phyloP scores from a whole-genome alignment of 148 eudicot species.

The Pharnaceum exiguum region DNA sequence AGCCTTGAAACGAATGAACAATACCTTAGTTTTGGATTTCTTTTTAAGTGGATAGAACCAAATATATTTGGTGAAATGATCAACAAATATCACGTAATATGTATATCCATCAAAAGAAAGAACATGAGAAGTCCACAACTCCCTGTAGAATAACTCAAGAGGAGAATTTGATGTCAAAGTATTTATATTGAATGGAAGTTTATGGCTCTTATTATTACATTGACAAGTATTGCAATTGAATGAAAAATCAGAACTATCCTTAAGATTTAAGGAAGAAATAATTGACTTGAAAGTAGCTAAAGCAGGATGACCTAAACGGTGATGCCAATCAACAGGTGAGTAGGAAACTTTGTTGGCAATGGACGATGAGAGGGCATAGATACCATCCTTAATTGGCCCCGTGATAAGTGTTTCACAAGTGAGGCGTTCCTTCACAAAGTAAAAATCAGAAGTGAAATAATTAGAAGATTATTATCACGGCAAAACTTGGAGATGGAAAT shows the following conservation, averaged over 20 bases:
- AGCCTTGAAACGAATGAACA: not conserved
- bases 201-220: not conserved
- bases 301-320: too few relatives aligned
- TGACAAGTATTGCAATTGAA: not conserved
- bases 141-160: not conserved
- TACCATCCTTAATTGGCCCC: not conserved
- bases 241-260: too few relatives aligned
- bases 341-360: too few relatives aligned
- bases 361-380: too few relatives aligned
- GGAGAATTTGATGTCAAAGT: not conserved
- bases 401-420: not conserved
- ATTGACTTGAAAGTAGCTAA: too few relatives aligned
- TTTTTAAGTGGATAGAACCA: conserved; percentile 8
- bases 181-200: not conserved
- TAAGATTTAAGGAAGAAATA: too few relatives aligned
- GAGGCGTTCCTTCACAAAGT: conserved; percentile 3
- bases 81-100: conserved; percentile 10
- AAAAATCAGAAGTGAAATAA: not conserved
- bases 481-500: not conserved
- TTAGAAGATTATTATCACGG: not conserved
- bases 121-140: not conserved
- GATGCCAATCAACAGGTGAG: too few relatives aligned
- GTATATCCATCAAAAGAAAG: not conserved
- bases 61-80: not conserved
- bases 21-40: not conserved